These are phyloP conservation scores for Vinca major DNA, from an alignment of 305 asterid genomes.

Conservation along the genomic window DNA sequence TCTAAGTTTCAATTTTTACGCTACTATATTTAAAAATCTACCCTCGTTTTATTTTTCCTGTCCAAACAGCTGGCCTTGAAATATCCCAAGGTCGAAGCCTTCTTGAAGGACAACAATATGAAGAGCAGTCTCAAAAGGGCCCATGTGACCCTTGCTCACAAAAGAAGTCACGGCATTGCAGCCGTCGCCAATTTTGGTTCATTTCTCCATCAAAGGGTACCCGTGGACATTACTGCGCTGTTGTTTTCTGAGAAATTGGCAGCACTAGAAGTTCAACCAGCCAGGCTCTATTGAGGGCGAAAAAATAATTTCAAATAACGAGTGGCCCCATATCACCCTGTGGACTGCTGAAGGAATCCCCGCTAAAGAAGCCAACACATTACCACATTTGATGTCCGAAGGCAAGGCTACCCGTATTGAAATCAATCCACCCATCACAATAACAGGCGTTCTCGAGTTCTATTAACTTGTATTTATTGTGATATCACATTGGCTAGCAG, in stretches of 20 bases:
- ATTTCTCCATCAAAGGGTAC: slow-evolving; percentile 50
- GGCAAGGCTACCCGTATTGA: slow-evolving; percentile 73
- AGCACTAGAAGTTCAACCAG: slow-evolving; percentile 59
- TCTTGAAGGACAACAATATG: slow-evolving; percentile 46
- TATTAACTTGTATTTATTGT: slow-evolving; percentile 24
- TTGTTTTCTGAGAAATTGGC: slow-evolving; percentile 64
- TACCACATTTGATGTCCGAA: slow-evolving; percentile 51
- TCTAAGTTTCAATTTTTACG: not conserved
- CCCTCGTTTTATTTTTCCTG: not conserved
- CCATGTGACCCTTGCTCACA: slow-evolving; percentile 90
- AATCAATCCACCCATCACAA: slow-evolving; percentile 62
- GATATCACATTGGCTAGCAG: not conserved
- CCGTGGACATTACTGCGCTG: slow-evolving; percentile 47
- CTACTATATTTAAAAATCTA: not conserved
- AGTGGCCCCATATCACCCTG: slow-evolving; percentile 85
- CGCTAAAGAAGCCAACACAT: slow-evolving; percentile 65
- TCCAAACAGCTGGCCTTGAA: slow-evolving; percentile 47
- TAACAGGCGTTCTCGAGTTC: slow-evolving; percentile 61
- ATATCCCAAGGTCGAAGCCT: slow-evolving; percentile 41
- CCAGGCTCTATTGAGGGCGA: slow-evolving; percentile 67
- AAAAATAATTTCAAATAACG: slow-evolving; percentile 52
- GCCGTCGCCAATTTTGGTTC: slow-evolving; percentile 70
- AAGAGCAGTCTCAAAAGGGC: slow-evolving; percentile 50
- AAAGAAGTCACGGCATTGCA: slow-evolving; percentile 77
- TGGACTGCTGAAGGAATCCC: slow-evolving; percentile 67